Evolutionary conservation across 2,329 filamentous ascomycete species (phyloP), one percentile per base, ranked within the genome.

Genomic region (Botrytis hyacinthi): DNA sequence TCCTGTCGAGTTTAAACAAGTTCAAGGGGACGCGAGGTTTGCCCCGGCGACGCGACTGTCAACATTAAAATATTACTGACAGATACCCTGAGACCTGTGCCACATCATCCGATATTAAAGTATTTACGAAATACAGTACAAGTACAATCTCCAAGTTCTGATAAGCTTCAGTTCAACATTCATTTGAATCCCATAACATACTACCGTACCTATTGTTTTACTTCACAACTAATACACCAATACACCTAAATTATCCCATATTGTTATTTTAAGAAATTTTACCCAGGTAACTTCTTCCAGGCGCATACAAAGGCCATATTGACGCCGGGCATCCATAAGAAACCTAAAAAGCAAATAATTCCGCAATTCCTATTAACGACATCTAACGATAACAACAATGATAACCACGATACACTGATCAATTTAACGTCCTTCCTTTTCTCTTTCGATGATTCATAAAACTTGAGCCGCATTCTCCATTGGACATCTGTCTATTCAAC

Each of bases 361-460:
- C 44, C n/a, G 40, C 67, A 44, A 26, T 61, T 42, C 59, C 60
- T 63, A 54, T 65, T 40, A 46, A 66, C 70, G 70, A 72, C 70
- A 29, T 72, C 70, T 66, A 37, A 72, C 70, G 70, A 72, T 29
- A 54, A 40, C 59, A 72, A 72, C 60, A 59, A 72, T 72, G 70
- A 66, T 72, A 66, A 72, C 60, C 37, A 66, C 70, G 61, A 65
- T 42, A 72, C n/a, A n/a, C 60, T 66, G 70, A 72, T 42, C 70
- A 70, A 35, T n/a, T 66, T 32, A 57, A 71, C 57, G 22, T 46
- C 60, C 37, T 32, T 69, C 48, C 37, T 26, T 57, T 65, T 73
- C 59, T 46, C 37, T 42, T 74, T 73, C 65, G 70, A 72, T 72
- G 70, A 74, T n/a, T 65, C 60, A 74, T 20, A 60, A 48, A 16